Evolutionary conservation across 202 grass and related monocot genomes (phyloP).

Genomic region (Panicum hallii): DNA sequence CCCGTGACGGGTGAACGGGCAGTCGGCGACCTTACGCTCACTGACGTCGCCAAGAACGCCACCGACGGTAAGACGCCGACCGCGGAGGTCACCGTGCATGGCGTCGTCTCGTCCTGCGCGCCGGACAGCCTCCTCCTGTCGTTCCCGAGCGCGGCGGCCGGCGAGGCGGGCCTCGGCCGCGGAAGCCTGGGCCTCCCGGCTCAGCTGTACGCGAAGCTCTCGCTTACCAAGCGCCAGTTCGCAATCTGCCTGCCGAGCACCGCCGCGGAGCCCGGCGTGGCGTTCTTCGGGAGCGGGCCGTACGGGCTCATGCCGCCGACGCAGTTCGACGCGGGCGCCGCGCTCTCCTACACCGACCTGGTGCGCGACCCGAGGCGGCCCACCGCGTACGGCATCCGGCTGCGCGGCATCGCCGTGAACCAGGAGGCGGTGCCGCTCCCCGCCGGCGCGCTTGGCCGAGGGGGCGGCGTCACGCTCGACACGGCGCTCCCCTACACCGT

Average conservation of each 20-base stretch:
- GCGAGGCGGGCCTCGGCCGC: neutral
- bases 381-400: neutral
- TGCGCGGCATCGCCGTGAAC: neutral
- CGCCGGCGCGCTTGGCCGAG: neutral
- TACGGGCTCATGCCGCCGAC: neutral
- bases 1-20: neutral
- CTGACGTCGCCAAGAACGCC: neutral
- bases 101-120: constrained; percentile 46
- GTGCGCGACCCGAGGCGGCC: no score
- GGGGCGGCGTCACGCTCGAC: neutral
- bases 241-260: neutral
- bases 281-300: neutral
- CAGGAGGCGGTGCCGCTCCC: neutral
- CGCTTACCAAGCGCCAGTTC: constrained; percentile 7
- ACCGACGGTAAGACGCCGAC: constrained; percentile 21
- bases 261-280: neutral
- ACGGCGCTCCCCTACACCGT: neutral
- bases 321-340: neutral
- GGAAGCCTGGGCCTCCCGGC: neutral
- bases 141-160: neutral
- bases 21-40: neutral
- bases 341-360: neutral
- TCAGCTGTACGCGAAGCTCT: constrained; percentile 37
- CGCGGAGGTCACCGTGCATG: neutral
- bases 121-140: constrained; percentile 16